Base-by-base conservation (phyloP, 108 stramenopile genomes). In the Conticribra weissflogii region DNA sequence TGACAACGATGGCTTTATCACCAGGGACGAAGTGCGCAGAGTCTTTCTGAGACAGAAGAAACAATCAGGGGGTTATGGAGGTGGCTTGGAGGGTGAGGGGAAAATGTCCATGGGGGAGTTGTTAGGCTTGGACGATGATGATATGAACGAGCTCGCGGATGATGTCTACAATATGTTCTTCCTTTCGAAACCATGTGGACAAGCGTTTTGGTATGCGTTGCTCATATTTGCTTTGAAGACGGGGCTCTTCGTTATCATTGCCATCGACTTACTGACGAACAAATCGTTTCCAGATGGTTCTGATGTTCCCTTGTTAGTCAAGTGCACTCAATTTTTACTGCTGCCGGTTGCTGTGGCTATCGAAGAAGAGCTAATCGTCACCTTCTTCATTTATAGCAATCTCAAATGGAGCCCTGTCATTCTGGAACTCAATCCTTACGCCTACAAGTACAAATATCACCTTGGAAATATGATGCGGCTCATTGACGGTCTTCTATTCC, bases 141-240 rank as follows among this genome's bases (percentile, higher is more conserved):
- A 83, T 27, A 57, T 69, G 49, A 54, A 60, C 31, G 81, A 82
- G 61, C 61, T 85, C 45, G 55, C 47, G 12, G 79, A 81, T 36
- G 85, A 85, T 68, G 85, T 85, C 16, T 85, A 85, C 66, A 80
- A 59, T 32, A 76, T 85, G 79, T 74, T 83, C 34, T 85, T 85
- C 54, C 55, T 85, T 14, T 30, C 78, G 18, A 30, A 34, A 8
- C 17, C 64, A n/a, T 48, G 44, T 14, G 58, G 74, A 12, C 72
- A 71, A 51, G 64, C 81, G 21, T 82, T 77, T 49, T 67, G 44
- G 18, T 85, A 69, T 62, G 70, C 74, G 22, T 29, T 74, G 14
- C 76, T 68, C 9, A 63, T 83, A 27, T 66, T 76, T 33, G 0
- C 79, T 12, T 44, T 83, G 54, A 85, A 85, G 48, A 34, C 72